Conservation (phyloP, 1,139 yeast genomes). For the Lodderomyces elongisporus region DNA sequence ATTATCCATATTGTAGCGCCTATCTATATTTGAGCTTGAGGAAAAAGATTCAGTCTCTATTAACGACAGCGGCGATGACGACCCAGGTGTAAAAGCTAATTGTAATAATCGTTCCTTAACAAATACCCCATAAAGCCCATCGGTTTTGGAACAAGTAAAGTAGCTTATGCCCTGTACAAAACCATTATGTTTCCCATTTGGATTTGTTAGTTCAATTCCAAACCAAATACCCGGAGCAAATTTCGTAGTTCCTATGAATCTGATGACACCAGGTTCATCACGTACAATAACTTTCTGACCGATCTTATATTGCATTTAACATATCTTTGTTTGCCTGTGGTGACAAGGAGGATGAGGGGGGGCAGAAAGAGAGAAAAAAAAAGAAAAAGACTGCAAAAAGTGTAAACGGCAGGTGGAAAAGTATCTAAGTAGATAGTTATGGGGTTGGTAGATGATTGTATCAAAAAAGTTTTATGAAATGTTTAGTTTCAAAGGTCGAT, state of each 20-base stretch:
- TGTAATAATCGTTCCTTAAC: conserved; percentile 28
- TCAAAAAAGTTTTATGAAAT: too few relatives aligned
- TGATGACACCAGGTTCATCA: conserved; percentile 40
- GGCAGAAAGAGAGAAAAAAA: conserved; percentile 2
- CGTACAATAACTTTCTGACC: conserved; percentile 42
- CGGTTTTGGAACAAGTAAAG: conserved; percentile 45
- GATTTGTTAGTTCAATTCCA: conserved; percentile 65
- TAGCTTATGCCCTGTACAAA: conserved; percentile 59
- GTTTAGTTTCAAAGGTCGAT: too few relatives aligned
- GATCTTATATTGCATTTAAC: conserved; percentile 13
- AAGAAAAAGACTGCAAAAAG: conserved; percentile 1
- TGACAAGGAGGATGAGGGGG: neutral
- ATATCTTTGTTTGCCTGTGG: neutral
- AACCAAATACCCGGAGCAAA: conserved; percentile 72
- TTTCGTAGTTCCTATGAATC: conserved; percentile 48
- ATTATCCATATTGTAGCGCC: neutral
- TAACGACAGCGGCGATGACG: neutral
- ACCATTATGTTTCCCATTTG: conserved; percentile 78
- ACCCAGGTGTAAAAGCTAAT: conserved; percentile 1
- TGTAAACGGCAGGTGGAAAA: too few relatives aligned
- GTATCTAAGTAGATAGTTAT: too few relatives aligned
- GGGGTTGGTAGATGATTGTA: too few relatives aligned
- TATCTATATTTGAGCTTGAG: too few relatives aligned
- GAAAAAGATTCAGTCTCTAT: neutral
- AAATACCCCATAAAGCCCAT: conserved; percentile 53